Conservation (phyloP, 805 yeast genomes). For the Saturnispora quitensis region DNA sequence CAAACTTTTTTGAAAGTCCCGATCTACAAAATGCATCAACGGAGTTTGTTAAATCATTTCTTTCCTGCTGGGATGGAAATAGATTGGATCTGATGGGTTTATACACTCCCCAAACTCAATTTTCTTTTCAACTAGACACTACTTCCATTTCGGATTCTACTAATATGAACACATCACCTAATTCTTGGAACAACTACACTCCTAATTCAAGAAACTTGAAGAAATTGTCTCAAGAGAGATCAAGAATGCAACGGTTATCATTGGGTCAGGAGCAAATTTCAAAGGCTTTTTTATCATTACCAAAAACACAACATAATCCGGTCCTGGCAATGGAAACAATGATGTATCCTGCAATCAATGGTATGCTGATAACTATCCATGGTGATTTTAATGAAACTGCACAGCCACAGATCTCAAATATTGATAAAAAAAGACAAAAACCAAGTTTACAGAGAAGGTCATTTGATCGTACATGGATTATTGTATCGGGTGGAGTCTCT, state of each 20-base stretch:
- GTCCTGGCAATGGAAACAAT: conserved; percentile 65
- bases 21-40: conserved; percentile 64
- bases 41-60: conserved; percentile 67
- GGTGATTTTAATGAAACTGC: conserved; percentile 73
- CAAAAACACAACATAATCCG: conserved; percentile 74
- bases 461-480: conserved; percentile 78
- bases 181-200: conserved; percentile 56
- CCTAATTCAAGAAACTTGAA: conserved; percentile 70
- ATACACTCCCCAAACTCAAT: conserved; percentile 77
- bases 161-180: conserved; percentile 14
- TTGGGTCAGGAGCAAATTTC: conserved; percentile 62
- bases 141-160: conserved; percentile 33
- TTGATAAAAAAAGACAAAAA: conserved; percentile 9
- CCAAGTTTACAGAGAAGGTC: conserved; percentile 49
- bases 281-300: conserved; percentile 55
- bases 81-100: conserved; percentile 60
- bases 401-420: conserved; percentile 13
- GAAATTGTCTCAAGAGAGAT: conserved; percentile 45
- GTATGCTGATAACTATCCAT: conserved; percentile 71
- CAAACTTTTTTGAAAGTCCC: conserved; percentile 73
- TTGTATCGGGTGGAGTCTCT: conserved; percentile 61
- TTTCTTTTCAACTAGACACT: conserved; percentile 71
- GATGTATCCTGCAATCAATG: conserved; percentile 61
- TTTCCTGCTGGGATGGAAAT: conserved; percentile 74
- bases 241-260: conserved; percentile 50